Evolutionary conservation across 1,284 basidiomycete species (phyloP), one percentile per base, ranked within the genome.

Genomic region (Malassezia cuniculi): DNA sequence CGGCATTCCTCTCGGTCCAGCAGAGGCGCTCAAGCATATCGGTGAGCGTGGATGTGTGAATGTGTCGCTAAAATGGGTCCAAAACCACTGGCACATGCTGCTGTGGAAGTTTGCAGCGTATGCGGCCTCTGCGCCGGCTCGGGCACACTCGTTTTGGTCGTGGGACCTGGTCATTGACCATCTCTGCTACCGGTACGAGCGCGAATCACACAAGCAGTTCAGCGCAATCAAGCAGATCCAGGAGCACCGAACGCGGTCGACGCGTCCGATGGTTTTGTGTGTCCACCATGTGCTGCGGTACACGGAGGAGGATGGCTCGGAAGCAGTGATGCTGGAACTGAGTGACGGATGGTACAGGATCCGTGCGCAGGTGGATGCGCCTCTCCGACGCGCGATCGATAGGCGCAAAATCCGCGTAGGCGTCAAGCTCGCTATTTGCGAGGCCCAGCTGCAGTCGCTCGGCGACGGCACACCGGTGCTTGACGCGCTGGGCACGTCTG

Each of bases 271-370:
- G 78, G 74, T 89, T 0, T 74, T 97, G 0, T 83, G 82, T 55
- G 75, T 97, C 2, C 81, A 83, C 0, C 73, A 75, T 21, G 77
- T 95, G 8, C 24, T 69, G 71, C 38, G 41, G 26, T 36, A 47
- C 14, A 34, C 50, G 11, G 40, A 37, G 15, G 52, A 52, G 8
- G 47, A 47, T 8, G 31, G 40, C 24, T 43, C 42, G 3, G 27
- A 11, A 9, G 7, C 78, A 74, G 39, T 34, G 5, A 22, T 45
- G 73, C 69, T 89, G 5, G 87, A 93, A 66, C 71, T 97, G 10
- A 87, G 85, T 0, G 93, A 97, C 60, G 90, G 90, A 7, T 97
- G 90, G 93, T 97, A 97, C 59, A 72, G 78, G 22, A 74, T 97
- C 10, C 76, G 79, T 9, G 81, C 85, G 0, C 72, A 73, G 27